A percentile compares a stretch with the other conserved stretches of the same genome.
phyloP scores from a whole-genome alignment of 371 early-diverging fungal species.

The Mucor racemosus region DNA sequence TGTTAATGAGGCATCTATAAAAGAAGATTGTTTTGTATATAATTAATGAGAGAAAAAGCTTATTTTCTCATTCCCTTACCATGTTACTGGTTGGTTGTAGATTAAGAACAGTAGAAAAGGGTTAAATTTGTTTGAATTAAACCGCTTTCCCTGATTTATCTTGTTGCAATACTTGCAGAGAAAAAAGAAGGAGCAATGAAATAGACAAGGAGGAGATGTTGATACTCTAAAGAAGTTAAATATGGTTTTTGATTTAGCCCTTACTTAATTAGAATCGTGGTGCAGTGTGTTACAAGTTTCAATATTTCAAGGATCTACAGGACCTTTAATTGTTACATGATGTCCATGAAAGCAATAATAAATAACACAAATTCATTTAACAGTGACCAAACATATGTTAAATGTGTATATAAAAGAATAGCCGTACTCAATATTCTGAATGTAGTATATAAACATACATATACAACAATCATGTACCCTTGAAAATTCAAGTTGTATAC shows the following conservation, averaged over 20 bases:
- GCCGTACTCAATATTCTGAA: background rate
- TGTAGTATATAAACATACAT: background rate
- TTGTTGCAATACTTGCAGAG: background rate
- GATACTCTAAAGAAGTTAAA: background rate
- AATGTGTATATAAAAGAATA: background rate
- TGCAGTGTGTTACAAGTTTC: background rate
- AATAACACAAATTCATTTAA: conserved; percentile 1
- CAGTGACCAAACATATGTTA: background rate
- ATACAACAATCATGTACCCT: background rate
- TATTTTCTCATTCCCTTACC: conserved; percentile 4
- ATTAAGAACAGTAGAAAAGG: background rate
- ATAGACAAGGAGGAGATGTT: background rate
- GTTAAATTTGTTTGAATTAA: background rate
- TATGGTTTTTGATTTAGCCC: background rate
- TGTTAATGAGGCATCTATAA: background rate
- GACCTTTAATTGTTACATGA: background rate
- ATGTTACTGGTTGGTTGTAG: background rate
- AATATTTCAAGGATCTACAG: background rate
- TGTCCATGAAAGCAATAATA: too few species aligned
- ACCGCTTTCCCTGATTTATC: background rate
- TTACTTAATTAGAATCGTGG: background rate
- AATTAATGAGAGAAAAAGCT: conserved; percentile 14
- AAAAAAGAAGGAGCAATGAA: background rate
- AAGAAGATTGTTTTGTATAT: too few species aligned
- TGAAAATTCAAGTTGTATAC: too few species aligned